Evolutionary conservation across 495 filamentous ascomycete genomes (phyloP), one percentile per base, ranked within the genome.

Genomic region (Daldinia concentrica): DNA sequence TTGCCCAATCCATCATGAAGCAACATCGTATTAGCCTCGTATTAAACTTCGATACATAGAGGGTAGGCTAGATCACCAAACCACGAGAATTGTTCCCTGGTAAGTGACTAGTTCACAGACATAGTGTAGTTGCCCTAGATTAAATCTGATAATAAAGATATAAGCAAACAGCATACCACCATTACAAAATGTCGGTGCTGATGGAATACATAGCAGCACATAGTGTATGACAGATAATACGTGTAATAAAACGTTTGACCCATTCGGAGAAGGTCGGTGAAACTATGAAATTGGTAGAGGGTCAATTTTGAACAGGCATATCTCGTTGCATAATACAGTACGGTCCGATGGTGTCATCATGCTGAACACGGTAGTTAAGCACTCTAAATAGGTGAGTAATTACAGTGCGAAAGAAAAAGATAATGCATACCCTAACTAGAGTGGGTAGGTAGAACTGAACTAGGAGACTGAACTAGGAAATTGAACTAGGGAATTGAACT

Each of bases 231-330:
- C 37, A 39, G 15, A 30, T 15, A 37, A 17, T 34, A 59, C 26
- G 22, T 51, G 66, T 69, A 58, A 41, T 64, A 62, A 62, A 66
- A 62, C 41, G 58, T 55, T 66, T 71, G 63, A 62, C 55, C 57
- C 52, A 51, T 60, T 55, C 57, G 59, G 29, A 69, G 34, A 41
- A 64, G 57, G 58, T 62, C 51, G 62, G 68, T 66, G 68, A 71
- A 66, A 66, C 67, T 60, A 59, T 19, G 11, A 48, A 48, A 48
- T 48, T 48, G 8, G 43, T 48, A 48, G 43, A 48, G 17, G 43
- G 3, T 9, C 43, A 8, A 11, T 48, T 9, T 19, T 24, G 43
- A 48, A 24, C 43, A 48, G 19, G 43, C 17, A 24, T 48, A 24
- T 14, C 11, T 48, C 8, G 19, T 6, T 48, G 19, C 19, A 48